Evolutionary conservation across 192 early-diverging fungal species (phyloP), one percentile per base, ranked within the genome.

Genomic region (Cladochytrium replicatum): DNA sequence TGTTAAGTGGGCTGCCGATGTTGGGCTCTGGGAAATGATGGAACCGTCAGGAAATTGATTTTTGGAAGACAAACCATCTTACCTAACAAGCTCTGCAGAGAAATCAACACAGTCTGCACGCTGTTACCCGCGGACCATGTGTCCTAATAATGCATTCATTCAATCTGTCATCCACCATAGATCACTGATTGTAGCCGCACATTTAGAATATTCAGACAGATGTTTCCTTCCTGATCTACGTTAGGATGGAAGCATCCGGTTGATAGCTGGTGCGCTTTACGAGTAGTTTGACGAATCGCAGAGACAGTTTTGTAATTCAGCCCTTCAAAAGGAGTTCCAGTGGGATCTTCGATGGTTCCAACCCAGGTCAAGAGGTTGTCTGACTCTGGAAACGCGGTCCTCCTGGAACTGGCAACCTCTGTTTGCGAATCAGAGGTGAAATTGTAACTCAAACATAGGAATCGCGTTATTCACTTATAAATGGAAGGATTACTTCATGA

Each of bases 381-480:
- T 24, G 27, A 15, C 32, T 54, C n/a, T 52, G n/a, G 11, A 22
- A 49, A 19, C 13, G 23, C 13, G 15, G 13, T 0, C 38, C 26
- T 50, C 56, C 32, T 39, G 25, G 47, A 74, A 55, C 40, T 77
- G 67, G 61, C 74, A 71, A 21, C 63, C 53, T 8, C 81, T 74
- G 6, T 81, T 81, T 47, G 83, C 83, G 8, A 81, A 81, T 1
- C n/a, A n/a, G 81, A 82, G 6, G 83, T 73, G 17, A 78, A 81
- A 2, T 57, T 56, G 23, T 68, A 68, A 48, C 54, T 61, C 48
- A 61, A 78, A 81, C 82, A 80, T 72, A 52, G 19, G 17, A 41
- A 38, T 3, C 32, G 52, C 11, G 9, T 11, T 5, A 54, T 4
- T n/a, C 41, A 52, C 6, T 5, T 5, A 6, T 43, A 51, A 6